Evolutionary conservation across 495 filamentous ascomycete genomes (phyloP), one percentile per base, ranked within the genome.

Genomic region (Echria macrotheca): DNA sequence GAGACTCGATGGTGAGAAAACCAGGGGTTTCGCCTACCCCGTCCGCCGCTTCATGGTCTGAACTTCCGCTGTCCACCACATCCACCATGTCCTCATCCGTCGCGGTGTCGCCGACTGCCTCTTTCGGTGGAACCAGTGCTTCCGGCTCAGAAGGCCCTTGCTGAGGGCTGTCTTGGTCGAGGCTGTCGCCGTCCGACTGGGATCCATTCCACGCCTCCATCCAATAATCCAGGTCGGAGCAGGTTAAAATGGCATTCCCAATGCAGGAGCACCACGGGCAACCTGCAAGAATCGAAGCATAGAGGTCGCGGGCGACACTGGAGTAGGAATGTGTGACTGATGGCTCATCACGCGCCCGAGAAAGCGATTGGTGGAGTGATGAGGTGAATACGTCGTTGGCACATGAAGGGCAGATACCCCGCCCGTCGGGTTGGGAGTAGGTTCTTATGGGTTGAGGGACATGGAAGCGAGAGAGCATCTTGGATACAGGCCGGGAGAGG

Each of bases 181-280:
- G 40, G 21, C 40, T 43, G n/a, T 8, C 24, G 19, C 18, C 40
- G 22, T 43, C 40, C 12, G 40, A 43, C 10, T 15, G 40, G 8
- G 40, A 43, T 12, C 40, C 40, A 8, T 43, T 43, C 40, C 40
- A 43, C 9, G 14, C 40, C 19, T 43, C 11, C 24, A 28, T 43
- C 40, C 40, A 43, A 15, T 23, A 43, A 28, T 43, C 40, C 40
- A 24, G 12, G 15, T 43, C 40, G 17, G 40, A 24, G 17, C 21
- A 11, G 18, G 40, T 24, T 12, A 43, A 22, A 28, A 43, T 15
- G 8, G 40, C 40, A 24, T 43, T 43, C 21, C 40, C 40, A 28
- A 43, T 43, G 21, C 19, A 15, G 5, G 40, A n/a, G 19, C 40
- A 43, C 40, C 40, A 43, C 19, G 15, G 40, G 24, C 40, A 43